phyloP scores from a whole-genome alignment of 805 yeast genomes.

The Saturnispora quitensis region DNA sequence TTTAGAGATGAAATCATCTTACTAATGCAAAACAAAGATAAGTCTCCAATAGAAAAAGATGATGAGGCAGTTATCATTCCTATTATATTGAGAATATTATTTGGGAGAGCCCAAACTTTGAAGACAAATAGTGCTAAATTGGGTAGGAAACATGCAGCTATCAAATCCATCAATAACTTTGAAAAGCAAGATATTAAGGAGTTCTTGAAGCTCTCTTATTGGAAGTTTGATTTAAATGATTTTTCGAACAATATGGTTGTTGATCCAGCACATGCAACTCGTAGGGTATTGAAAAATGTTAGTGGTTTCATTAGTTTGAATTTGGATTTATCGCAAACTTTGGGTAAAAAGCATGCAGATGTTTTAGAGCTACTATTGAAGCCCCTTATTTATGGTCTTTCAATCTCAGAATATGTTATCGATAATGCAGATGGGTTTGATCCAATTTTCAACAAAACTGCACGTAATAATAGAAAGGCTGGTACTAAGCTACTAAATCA shows the following conservation, averaged over 20 bases:
- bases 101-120: constrained; percentile 75
- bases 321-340: constrained; percentile 42
- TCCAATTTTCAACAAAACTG: constrained; percentile 32
- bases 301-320: constrained; percentile 60
- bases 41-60: constrained; percentile 44
- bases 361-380: constrained; percentile 42
- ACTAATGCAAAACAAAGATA: constrained; percentile 45
- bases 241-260: constrained; percentile 22
- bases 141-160: constrained; percentile 63
- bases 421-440: constrained; percentile 16
- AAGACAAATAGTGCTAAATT: constrained; percentile 60
- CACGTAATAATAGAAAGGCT: constrained; percentile 52
- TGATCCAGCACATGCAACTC: constrained; percentile 21
- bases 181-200: constrained; percentile 40
- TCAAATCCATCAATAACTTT: constrained; percentile 53
- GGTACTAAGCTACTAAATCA: constrained; percentile 58
- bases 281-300: constrained; percentile 37
- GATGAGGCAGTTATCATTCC: constrained; percentile 63
- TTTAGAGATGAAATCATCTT: constrained; percentile 78
- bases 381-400: constrained; percentile 49
- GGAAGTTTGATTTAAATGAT: constrained; percentile 36
- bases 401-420: constrained; percentile 41
- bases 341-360: constrained; percentile 48
- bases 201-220: constrained; percentile 57
- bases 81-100: constrained; percentile 63